A percentile compares a stretch with the other conserved stretches of the same genome.
phyloP scores from a whole-genome alignment of 2,329 filamentous ascomycete species.

The Curvularia sp. region DNA sequence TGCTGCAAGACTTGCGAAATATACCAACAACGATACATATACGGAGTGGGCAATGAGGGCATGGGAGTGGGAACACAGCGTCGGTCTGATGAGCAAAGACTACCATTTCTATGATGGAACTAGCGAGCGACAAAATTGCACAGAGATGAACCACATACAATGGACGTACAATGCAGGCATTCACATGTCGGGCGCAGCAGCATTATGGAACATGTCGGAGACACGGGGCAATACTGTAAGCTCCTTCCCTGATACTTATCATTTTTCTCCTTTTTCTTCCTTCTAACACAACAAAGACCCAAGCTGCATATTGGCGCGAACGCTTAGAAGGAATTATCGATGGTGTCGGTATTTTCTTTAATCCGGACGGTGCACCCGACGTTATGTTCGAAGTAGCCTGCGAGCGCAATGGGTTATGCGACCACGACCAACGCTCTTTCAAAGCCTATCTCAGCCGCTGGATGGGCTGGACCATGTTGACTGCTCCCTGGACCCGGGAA shows the following conservation, averaged over 20 bases:
- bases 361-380: slow-evolving; percentile 51
- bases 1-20: slow-evolving; percentile 72
- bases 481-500: slow-evolving; percentile 46
- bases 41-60: slow-evolving; percentile 67
- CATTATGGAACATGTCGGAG: slow-evolving; percentile 56
- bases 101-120: slow-evolving; percentile 56
- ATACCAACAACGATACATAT: slow-evolving; percentile 63
- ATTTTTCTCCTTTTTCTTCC: slow-evolving; percentile 10
- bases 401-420: slow-evolving; percentile 54
- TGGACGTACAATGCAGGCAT: slow-evolving; percentile 58
- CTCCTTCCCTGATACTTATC: neutral
- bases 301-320: slow-evolving; percentile 29
- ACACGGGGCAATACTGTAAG: slow-evolving; percentile 36
- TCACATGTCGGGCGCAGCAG: slow-evolving; percentile 54
- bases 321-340: slow-evolving; percentile 44
- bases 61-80: slow-evolving; percentile 61
- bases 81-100: slow-evolving; percentile 58
- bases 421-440: slow-evolving; percentile 57
- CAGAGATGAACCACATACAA: slow-evolving; percentile 52
- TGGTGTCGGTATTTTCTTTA: slow-evolving; percentile 53
- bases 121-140: slow-evolving; percentile 54
- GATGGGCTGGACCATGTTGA: slow-evolving; percentile 51
- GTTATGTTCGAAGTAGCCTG: slow-evolving; percentile 58
- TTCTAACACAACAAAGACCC: slow-evolving; percentile 23
- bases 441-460: slow-evolving; percentile 53